Conservation (phyloP, 306 rosid species). For the Oxytropis ochrocephala region DNA sequence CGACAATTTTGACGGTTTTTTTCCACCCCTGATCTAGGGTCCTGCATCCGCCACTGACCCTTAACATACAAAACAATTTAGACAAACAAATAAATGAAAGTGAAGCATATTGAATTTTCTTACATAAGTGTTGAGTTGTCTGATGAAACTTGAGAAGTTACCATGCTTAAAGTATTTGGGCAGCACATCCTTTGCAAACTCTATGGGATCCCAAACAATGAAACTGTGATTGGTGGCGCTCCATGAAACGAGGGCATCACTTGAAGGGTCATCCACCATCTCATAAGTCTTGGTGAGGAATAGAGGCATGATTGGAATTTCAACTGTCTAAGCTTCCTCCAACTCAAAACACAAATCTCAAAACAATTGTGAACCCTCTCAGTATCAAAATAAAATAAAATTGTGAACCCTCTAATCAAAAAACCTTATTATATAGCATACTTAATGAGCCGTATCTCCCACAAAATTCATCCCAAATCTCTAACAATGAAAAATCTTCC, state of each 20-base stretch:
- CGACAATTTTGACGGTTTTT: no score
- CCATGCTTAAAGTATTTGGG: conserved; percentile 81
- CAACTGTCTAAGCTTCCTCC: conserved; percentile 51
- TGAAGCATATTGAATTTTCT: conserved; percentile 27
- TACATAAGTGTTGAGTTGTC: conserved; percentile 94
- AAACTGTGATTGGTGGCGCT: conserved; percentile 55
- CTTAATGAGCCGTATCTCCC: background rate
- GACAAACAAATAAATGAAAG: background rate
- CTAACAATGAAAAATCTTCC: background rate
- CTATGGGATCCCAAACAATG: conserved; percentile 66
- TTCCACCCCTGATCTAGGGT: no score
- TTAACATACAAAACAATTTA: background rate
- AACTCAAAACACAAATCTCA: conserved; percentile 21
- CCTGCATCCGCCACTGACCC: no score
- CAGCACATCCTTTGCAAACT: conserved; percentile 53
- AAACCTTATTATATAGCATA: background rate
- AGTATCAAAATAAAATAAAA: no score
- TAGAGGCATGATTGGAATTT: conserved; percentile 57
- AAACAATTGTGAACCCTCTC: conserved; percentile 4
- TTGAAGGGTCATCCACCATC: conserved; percentile 76
- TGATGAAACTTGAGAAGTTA: conserved; percentile 87
- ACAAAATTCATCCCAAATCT: background rate
- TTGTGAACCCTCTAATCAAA: background rate
- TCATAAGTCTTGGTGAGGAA: conserved; percentile 74
- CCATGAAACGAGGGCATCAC: conserved; percentile 71